Evolutionary conservation across 257 asterid genomes (phyloP).

Genomic region (Przewalskia tangutica): DNA sequence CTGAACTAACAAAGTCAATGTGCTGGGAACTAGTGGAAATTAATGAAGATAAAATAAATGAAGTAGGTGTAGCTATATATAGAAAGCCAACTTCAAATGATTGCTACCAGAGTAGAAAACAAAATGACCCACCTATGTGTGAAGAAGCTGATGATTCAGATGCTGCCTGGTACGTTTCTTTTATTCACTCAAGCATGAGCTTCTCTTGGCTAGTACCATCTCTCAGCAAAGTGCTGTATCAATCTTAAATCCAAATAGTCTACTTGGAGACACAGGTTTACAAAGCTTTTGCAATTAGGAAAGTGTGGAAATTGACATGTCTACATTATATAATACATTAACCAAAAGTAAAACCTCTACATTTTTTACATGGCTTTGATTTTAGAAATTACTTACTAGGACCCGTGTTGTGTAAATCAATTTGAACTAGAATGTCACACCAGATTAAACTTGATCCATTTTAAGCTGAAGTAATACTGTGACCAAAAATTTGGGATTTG

Average conservation of each 20-base stretch:
- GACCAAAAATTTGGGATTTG: background rate
- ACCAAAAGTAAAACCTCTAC: background rate
- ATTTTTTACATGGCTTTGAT: background rate
- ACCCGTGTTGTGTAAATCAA: background rate
- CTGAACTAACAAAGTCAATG: slow-evolving; percentile 12
- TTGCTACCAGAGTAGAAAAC: slow-evolving; percentile 20
- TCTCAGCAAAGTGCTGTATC: background rate
- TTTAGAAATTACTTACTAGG: background rate
- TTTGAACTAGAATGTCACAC: background rate
- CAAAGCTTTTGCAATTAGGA: background rate
- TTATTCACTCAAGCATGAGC: background rate
- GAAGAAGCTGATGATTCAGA: slow-evolving; percentile 24
- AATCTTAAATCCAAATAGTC: background rate
- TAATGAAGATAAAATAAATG: slow-evolving; percentile 18
- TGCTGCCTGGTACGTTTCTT: slow-evolving; percentile 21
- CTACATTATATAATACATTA: background rate
- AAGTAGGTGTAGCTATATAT: slow-evolving; percentile 23
- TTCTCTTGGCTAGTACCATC: background rate
- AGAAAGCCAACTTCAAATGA: slow-evolving; percentile 27
- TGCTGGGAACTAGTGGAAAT: slow-evolving; percentile 21
- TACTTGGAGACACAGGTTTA: background rate
- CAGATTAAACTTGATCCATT: background rate
- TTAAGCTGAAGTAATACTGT: background rate
- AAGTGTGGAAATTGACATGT: background rate
- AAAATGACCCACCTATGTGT: slow-evolving; percentile 30